Evolutionary conservation across 2,329 filamentous ascomycete species (phyloP).

Genomic region (Daldinia sp.): DNA sequence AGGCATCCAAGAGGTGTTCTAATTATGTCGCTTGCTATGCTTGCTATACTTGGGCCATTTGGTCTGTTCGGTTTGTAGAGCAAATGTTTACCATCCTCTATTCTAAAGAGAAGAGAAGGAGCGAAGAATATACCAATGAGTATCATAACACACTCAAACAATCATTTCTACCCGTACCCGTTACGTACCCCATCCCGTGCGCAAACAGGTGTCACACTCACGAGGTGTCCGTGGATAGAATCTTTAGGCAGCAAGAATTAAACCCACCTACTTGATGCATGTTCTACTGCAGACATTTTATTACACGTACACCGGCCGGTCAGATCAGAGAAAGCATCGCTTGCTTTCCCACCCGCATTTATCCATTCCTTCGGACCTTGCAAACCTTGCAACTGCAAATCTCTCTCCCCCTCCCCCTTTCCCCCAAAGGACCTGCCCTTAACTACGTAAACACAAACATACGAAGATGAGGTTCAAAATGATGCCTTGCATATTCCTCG

Average conservation of each 20-base stretch:
- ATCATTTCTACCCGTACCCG: neutral
- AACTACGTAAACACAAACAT: neutral
- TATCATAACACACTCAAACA: neutral
- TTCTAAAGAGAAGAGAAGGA: neutral
- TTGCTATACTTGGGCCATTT: neutral
- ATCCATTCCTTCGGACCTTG: neutral
- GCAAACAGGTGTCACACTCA: neutral
- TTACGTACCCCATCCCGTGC: neutral
- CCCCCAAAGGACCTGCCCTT: neutral
- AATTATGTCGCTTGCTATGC: no score
- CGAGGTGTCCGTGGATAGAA: neutral
- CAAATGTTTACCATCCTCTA: neutral
- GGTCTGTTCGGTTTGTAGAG: neutral
- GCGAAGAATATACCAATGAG: neutral
- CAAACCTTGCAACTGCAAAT: neutral
- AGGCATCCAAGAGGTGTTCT: no score
- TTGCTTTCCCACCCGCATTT: neutral
- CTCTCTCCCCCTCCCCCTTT: no score
- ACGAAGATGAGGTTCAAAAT: slow-evolving; percentile 7
- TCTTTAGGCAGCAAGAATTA: neutral
- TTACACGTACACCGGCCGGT: neutral
- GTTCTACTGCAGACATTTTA: neutral
- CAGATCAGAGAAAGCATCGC: neutral
- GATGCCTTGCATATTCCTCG: slow-evolving; percentile 1
- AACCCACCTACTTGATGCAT: neutral